Conservation (phyloP, 495 filamentous ascomycete species). For the Penicillium atrosanguineum region DNA sequence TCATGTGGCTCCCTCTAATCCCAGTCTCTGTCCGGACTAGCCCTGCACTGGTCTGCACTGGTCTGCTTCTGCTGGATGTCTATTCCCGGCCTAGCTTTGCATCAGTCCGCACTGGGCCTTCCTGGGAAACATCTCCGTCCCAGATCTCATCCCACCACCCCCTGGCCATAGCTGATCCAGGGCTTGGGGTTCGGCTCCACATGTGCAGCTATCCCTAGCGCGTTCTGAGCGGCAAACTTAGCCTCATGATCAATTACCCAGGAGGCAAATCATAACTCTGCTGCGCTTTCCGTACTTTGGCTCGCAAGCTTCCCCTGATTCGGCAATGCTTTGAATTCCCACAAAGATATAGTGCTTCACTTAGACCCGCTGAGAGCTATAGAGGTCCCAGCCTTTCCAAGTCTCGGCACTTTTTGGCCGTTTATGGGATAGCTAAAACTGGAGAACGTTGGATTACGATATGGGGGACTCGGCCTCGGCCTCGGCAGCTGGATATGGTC, state of each 20-base stretch:
- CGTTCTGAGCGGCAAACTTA: conserved; percentile 7
- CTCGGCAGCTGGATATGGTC: no score
- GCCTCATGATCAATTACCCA: background rate
- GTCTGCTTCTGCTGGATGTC: no score
- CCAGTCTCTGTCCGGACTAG: conserved; percentile 3
- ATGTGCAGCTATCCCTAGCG: conserved; percentile 10
- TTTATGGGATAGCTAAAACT: no score
- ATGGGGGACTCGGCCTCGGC: no score
- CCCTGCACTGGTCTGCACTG: conserved; percentile 2
- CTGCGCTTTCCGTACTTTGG: no score
- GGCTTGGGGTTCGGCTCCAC: conserved; percentile 13
- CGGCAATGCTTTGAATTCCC: no score
- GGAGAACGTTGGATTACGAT: no score
- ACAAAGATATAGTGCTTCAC: no score
- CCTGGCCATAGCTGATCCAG: conserved; percentile 9
- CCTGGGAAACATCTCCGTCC: conserved; percentile 15
- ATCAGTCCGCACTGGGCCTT: background rate
- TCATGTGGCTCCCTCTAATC: conserved; percentile 6
- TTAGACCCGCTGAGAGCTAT: no score
- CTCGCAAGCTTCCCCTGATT: no score
- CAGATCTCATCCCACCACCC: conserved; percentile 7
- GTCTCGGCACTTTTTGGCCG: no score
- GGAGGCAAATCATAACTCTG: background rate
- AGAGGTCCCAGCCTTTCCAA: no score
- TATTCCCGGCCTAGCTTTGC: conserved; percentile 3